Evolutionary conservation across 2,329 filamentous ascomycete genomes (phyloP).

Genomic region (Metarhizium rileyi): DNA sequence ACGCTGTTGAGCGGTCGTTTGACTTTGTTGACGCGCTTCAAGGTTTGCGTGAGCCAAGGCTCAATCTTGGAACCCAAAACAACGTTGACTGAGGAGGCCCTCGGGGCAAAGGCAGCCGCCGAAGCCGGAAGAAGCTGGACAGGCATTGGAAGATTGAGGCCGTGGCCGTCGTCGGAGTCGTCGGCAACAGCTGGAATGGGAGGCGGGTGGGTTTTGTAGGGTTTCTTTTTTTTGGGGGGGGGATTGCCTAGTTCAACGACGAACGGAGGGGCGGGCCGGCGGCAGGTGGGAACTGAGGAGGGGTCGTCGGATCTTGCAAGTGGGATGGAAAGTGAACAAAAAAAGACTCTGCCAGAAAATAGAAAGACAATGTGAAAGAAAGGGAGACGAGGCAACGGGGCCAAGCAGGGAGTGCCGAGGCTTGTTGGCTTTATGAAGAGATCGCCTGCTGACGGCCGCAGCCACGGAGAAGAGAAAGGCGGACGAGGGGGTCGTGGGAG

Average conservation of each 20-base stretch:
- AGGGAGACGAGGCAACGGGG: slow-evolving; percentile 39
- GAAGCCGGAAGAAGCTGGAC: slow-evolving; percentile 89
- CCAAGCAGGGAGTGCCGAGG: slow-evolving; percentile 32
- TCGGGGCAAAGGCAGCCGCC: slow-evolving; percentile 89
- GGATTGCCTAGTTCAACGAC: no score
- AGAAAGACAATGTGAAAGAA: slow-evolving; percentile 31
- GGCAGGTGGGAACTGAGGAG: not conserved
- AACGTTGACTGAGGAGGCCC: slow-evolving; percentile 83
- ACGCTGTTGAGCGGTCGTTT: slow-evolving; percentile 97
- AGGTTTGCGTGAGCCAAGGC: slow-evolving; percentile 90
- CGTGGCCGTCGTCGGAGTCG: not conserved
- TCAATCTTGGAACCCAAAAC: slow-evolving; percentile 88
- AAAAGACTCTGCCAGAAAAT: slow-evolving; percentile 10
- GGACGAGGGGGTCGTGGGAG: slow-evolving; percentile 48
- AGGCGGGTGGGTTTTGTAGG: not conserved
- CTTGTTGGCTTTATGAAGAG: slow-evolving; percentile 8
- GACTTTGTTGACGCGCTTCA: slow-evolving; percentile 93
- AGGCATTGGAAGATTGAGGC: slow-evolving; percentile 54
- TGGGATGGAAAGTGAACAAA: slow-evolving; percentile 4
- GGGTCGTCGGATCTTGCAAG: not conserved
- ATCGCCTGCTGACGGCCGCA: slow-evolving; percentile 51
- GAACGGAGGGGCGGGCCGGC: slow-evolving; percentile 1
- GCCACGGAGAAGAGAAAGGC: slow-evolving; percentile 47
- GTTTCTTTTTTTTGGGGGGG: not conserved
- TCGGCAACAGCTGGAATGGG: not conserved